phyloP scores from a whole-genome alignment of 108 stramenopile species.

The Skeletonema marinoi region DNA sequence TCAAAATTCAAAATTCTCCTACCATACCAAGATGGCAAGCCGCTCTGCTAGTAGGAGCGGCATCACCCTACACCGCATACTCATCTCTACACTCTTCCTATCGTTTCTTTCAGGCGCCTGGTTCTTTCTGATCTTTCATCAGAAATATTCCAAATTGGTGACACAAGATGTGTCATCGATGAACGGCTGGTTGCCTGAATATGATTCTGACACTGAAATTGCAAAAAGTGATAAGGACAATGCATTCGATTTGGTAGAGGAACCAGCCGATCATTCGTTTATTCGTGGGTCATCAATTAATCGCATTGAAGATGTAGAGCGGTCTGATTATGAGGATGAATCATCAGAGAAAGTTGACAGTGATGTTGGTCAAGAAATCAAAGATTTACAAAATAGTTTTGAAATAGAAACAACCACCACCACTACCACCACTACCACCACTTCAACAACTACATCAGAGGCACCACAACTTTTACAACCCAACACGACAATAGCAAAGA shows the following conservation, averaged over 20 bases:
- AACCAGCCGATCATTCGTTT: not conserved
- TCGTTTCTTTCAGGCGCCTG: not conserved
- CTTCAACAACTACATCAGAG: not conserved
- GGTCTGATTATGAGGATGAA: not conserved
- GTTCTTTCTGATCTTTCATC: not conserved
- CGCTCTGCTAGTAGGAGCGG: not conserved
- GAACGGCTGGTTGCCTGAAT: not conserved
- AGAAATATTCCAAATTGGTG: not conserved
- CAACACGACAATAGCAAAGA: not conserved
- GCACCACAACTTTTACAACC: not conserved
- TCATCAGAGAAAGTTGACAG: not conserved
- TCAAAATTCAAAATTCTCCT: too few species aligned
- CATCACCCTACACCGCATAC: not conserved
- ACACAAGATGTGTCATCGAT: not conserved
- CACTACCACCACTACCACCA: not conserved
- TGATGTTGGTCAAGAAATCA: not conserved
- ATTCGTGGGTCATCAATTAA: not conserved
- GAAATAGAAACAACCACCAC: not conserved
- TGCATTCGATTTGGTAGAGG: not conserved
- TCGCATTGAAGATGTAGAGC: not conserved
- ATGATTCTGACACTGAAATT: not conserved
- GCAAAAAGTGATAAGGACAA: not conserved
- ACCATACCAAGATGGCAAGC: not conserved
- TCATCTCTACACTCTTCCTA: not conserved
- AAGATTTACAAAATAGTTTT: not conserved